A percentile compares a stretch with the other conserved stretches of the same genome.
Evolutionary conservation across 495 filamentous ascomycete genomes (phyloP).

Genomic region (Hypoxylon lienhwacheense): DNA sequence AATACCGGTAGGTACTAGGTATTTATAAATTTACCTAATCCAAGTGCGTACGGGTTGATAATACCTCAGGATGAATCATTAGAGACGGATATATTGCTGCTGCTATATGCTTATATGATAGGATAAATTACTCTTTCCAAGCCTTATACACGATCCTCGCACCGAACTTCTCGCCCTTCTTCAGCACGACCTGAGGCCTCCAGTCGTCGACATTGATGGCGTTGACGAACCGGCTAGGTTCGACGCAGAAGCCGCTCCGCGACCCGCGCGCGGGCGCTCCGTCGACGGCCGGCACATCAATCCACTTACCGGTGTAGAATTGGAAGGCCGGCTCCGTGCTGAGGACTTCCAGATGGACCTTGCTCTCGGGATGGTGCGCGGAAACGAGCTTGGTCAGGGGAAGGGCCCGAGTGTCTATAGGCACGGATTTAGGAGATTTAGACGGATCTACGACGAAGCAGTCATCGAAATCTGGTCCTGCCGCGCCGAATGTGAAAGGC

Average conservation of each 20-base stretch:
- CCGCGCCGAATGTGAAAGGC: slow-evolving; percentile 67
- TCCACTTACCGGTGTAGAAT: slow-evolving; percentile 88
- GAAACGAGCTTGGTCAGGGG: slow-evolving; percentile 65
- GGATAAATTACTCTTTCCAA: slow-evolving; percentile 62
- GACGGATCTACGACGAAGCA: slow-evolving; percentile 76
- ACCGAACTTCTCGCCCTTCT: slow-evolving; percentile 79
- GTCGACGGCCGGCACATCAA: slow-evolving; percentile 72
- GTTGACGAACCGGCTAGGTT: slow-evolving; percentile 89
- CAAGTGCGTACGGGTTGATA: too few relatives aligned
- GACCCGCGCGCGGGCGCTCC: slow-evolving; percentile 63
- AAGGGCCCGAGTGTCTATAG: slow-evolving; percentile 72
- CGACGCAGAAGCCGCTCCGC: slow-evolving; percentile 82
- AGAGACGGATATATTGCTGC: too few relatives aligned
- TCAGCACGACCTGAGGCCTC: slow-evolving; percentile 73
- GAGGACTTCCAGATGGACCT: slow-evolving; percentile 77
- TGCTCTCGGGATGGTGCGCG: slow-evolving; percentile 69
- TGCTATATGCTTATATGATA: background rate
- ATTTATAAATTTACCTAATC: too few relatives aligned
- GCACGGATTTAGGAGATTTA: slow-evolving; percentile 51
- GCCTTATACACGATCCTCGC: slow-evolving; percentile 75
- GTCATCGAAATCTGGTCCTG: slow-evolving; percentile 79
- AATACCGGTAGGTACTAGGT: too few relatives aligned
- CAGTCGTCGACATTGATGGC: slow-evolving; percentile 79
- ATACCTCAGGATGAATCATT: background rate
- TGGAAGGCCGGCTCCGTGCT: slow-evolving; percentile 96